Base-by-base conservation (phyloP, 1,284 basidiomycete species). In the Cutaneotrichosporon sp. region DNA sequence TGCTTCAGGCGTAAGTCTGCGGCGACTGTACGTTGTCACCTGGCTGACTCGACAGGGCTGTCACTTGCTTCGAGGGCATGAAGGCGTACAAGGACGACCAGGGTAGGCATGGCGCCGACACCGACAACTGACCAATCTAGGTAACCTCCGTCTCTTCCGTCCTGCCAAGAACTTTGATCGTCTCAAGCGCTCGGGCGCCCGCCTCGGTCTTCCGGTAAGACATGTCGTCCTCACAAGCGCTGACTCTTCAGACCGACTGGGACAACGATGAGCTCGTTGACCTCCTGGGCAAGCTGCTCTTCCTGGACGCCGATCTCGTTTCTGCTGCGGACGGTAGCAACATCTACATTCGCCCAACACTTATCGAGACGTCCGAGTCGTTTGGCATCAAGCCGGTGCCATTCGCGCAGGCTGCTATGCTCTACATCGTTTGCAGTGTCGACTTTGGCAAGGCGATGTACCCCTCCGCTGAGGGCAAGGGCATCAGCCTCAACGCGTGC, bases 21-120 rank as follows among this genome's bases (percentile, higher is more conserved):
- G n/a, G 30, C 8, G 2, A 22, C 8, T 39, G n/a, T 20, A 15
- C 42, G 20, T 9, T 12, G 5, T 23, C 7, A 8, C 10, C 2
- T 8, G 4, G 8, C 17, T 36, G 49, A 12, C 47, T 45, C 4
- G 13, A 3, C 43, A 60, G 59, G 49, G 72, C 72, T 15, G 67
- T 69, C 13, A 72, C 70, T 18, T 73, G 72, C 55, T 73, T 73
- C 48, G 72, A 73, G 61, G 72, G 72, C n/a, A 73, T 73, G 72
- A 73, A 71, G 69, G 72, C 69, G 60, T 73, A 72, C 63, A 73
- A 72, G 59, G 63, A 63, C 23, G 67, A 70, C 40, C 33, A 61
- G 44, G 59, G 59, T 60, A 42, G 50, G 52, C 48, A 8, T 17
- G 14, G 17, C 39, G 12, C 18, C 8, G 8, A 30, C 47, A 42